Base-by-base conservation (phyloP, 148 eudicot species). In the Camellia granthamiana region DNA sequence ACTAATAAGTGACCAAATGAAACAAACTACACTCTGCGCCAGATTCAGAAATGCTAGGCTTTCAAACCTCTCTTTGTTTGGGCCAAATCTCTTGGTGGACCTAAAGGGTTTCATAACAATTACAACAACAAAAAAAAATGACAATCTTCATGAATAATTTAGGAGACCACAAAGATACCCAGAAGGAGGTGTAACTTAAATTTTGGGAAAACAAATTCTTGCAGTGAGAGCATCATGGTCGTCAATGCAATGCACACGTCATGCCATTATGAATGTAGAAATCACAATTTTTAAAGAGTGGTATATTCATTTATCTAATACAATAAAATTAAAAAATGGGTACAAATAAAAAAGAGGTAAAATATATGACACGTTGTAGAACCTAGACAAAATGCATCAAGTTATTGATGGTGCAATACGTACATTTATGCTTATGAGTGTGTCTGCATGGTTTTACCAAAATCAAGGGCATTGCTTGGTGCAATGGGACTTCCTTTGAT, bases 61-160 rank as follows among this genome's bases (percentile, higher is more conserved):
- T 81, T 94, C 95, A 81, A 96, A 96, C 82, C 99, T 91, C 91
- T 92, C 84, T 87, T 91, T 88, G 73, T 94, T 94, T 10, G 90
- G 82, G 19, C 99, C 99, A 90, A 96, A 94, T 65, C 91, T 85
- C 88, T 92, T 96, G 61, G 97, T 96, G 65, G 99, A 96, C 88
- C 99, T 96, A 80, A 42, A 74, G 38, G 60, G 58, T 75, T 21
- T 46, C 64, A n/a, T 41, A 73, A 51, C 6, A 42, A 2, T 44
- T 72, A 23, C 70, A 68, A 44, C 1, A 16, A 46, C 8, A 43
- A n/a, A n/a, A 10, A 0, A 70, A 1, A 69, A 46, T 47, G 38
- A 18, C 47, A 55, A 12, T 30, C 38, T 30, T 51, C 9, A 30
- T 30, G 38, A 30, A 30, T 49, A 49, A 49, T 49, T 49, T 49